These are phyloP conservation scores for Setomelanomma holmii DNA, from an alignment of 2,329 filamentous ascomycete genomes.

Conservation along the genomic window DNA sequence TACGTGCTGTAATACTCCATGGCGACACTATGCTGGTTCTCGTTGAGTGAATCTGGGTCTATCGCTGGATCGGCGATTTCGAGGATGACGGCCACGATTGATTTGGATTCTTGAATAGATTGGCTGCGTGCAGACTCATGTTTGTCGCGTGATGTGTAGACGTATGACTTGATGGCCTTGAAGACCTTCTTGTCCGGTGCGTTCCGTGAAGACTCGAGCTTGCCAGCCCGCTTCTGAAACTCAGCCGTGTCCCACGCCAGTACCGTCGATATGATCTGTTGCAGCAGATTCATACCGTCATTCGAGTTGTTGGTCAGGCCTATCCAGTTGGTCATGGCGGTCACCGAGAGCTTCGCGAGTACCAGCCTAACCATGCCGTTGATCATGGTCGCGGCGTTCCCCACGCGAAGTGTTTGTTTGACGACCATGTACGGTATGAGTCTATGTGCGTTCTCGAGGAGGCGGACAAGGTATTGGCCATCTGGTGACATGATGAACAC, in stretches of 20 bases:
- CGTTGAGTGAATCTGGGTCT: conserved; percentile 57
- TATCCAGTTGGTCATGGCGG: conserved; percentile 79
- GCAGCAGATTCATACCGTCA: conserved; percentile 82
- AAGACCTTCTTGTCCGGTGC: conserved; percentile 68
- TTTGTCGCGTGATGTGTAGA: conserved; percentile 59
- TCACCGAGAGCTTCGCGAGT: conserved; percentile 78
- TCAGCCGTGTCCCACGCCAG: conserved; percentile 76
- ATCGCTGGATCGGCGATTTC: conserved; percentile 56
- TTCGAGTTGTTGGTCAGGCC: conserved; percentile 74
- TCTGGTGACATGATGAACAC: conserved; percentile 76
- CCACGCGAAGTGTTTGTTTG: conserved; percentile 74
- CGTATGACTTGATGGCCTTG: conserved; percentile 65
- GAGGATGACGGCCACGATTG: conserved; percentile 73
- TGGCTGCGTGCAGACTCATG: conserved; percentile 66
- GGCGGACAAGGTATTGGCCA: conserved; percentile 74
- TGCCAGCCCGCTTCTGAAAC: conserved; percentile 69
- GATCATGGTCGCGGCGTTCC: conserved; percentile 84
- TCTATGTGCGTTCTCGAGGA: conserved; percentile 73
- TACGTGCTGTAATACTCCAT: conserved; percentile 74
- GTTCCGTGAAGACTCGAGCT: conserved; percentile 68
- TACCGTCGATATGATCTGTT: conserved; percentile 76
- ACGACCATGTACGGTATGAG: conserved; percentile 76
- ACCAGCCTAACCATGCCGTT: conserved; percentile 75
- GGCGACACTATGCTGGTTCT: conserved; percentile 68
- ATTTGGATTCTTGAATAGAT: conserved; percentile 63